These are phyloP conservation scores for Cryptosporidium sp. DNA, from an alignment of 169 alveolate genomes.

Conservation along the genomic window DNA sequence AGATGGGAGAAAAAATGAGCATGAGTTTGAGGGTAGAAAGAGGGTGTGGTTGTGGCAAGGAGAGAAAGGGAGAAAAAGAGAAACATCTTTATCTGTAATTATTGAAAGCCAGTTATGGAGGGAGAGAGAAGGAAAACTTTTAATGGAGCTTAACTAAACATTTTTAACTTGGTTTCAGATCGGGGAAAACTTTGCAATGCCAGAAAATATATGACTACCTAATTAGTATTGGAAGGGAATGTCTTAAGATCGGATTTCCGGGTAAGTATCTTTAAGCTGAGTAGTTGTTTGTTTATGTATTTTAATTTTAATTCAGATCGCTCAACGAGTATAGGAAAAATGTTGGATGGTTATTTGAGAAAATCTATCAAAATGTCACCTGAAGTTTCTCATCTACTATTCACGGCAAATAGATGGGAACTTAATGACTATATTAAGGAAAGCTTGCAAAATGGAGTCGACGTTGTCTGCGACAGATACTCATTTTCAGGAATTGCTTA, in stretches of 20 bases:
- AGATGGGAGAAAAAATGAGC: background rate
- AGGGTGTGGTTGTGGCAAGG: background rate
- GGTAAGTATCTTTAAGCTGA: slow-evolving; percentile 78
- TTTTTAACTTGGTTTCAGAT: slow-evolving; percentile 77
- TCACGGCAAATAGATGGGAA: slow-evolving; percentile 97
- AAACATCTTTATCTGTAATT: background rate
- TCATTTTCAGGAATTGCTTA: slow-evolving; percentile 95
- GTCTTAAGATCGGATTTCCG: slow-evolving; percentile 83
- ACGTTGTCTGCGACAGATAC: slow-evolving; percentile 92
- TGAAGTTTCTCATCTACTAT: slow-evolving; percentile 91
- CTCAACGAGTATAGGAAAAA: slow-evolving; percentile 82
- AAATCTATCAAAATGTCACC: slow-evolving; percentile 83
- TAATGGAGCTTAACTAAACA: background rate
- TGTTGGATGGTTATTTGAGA: slow-evolving; percentile 86
- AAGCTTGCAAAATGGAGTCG: slow-evolving; percentile 84
- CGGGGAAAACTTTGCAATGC: slow-evolving; percentile 93
- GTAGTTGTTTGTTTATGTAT: too few species aligned
- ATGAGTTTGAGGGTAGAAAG: background rate
- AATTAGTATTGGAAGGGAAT: slow-evolving; percentile 77
- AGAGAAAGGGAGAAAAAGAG: background rate
- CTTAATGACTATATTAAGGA: slow-evolving; percentile 82
- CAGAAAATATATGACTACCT: slow-evolving; percentile 81
- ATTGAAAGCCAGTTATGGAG: background rate
- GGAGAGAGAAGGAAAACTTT: background rate
- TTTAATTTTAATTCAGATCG: slow-evolving; percentile 16